Percentiles rank a stretch among this genome's conserved stretches.
Conservation (phyloP, 805 yeast genomes). For the Ogataea dorogensis region DNA sequence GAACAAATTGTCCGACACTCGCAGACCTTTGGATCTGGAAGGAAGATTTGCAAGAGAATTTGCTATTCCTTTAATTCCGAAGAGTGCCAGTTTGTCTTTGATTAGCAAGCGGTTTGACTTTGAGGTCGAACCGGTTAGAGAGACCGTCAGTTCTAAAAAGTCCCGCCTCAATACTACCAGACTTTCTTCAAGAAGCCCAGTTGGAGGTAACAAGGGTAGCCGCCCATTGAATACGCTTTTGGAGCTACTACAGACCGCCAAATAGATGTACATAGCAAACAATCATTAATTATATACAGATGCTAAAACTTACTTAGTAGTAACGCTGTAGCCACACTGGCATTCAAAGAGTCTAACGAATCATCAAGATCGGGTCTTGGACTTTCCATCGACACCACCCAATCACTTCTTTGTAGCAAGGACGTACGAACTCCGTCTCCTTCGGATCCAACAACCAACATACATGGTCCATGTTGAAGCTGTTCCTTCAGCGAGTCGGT, state of each 20-base stretch:
- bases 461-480: conserved; percentile 51
- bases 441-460: conserved; percentile 82
- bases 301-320: conserved; percentile 38
- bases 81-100: conserved; percentile 26
- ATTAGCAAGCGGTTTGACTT: conserved; percentile 24
- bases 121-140: conserved; percentile 27
- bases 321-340: conserved; percentile 84
- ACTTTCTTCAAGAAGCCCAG: conserved; percentile 22
- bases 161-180: conserved; percentile 17
- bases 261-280: conserved; percentile 13
- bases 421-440: conserved; percentile 77
- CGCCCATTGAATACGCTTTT: too few relatives aligned
- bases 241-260: conserved; percentile 23
- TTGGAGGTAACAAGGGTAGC: conserved; percentile 23
- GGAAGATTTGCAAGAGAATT: conserved; percentile 31
- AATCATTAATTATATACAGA: conserved; percentile 4
- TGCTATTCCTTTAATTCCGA: conserved; percentile 29
- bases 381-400: conserved; percentile 40
- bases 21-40: conserved; percentile 25
- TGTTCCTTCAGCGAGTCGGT: conserved; percentile 44
- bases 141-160: conserved; percentile 8
- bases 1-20: conserved; percentile 17
- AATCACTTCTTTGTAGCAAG: conserved; percentile 57
- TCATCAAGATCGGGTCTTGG: conserved; percentile 26
- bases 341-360: conserved; percentile 77